Base-by-base conservation (phyloP, 1,284 basidiomycete genomes). In the Vanrija pseudolonga region DNA sequence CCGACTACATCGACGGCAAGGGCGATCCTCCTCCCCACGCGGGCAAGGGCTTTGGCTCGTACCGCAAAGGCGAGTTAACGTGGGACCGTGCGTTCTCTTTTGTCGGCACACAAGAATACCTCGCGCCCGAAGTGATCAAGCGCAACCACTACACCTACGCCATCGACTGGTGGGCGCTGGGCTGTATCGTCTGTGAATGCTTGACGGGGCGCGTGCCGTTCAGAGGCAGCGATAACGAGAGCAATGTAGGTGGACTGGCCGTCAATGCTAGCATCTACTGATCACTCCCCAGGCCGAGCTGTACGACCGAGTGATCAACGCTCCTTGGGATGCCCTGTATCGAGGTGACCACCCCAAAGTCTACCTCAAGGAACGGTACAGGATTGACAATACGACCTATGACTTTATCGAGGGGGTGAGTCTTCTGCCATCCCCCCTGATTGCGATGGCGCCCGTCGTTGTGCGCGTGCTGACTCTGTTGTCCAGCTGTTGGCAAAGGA, bases 111-210 rank as follows among this genome's bases (percentile, higher is more conserved):
- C 88, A 91, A 4, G 93, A 96, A 73, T 97, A 97, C 68, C 82
- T 97, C 17, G 67, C 91, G 17, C 91, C 91, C 0, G 91, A 95
- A 73, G 91, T 98, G 48, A 90, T 98, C 65, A 88, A 92, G 67
- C 89, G 92, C 4, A 77, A 89, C 61, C 84, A 89, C 18, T 97
- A 98, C 74, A 88, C 88, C 60, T 97, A 94, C 69, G 90, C 94
- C 64, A 91, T 95, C 19, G 94, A 98, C 72, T 95, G 92, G 90
- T 98, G 94, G 93, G 89, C 88, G 61, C 89, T 96, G 67, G 94
- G 94, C 18, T 97, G 93, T 57, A 96, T 98, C 87, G 79, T 97
- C 54, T 93, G 89, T 73, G 95, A 98, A 79, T 94, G 95, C 85
- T 57, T 76, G 48, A 67, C 72, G 14, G 75, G 75, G 5, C 56